Base-by-base conservation (phyloP, 2,329 filamentous ascomycete genomes). In the Neurospora crassa region DNA sequence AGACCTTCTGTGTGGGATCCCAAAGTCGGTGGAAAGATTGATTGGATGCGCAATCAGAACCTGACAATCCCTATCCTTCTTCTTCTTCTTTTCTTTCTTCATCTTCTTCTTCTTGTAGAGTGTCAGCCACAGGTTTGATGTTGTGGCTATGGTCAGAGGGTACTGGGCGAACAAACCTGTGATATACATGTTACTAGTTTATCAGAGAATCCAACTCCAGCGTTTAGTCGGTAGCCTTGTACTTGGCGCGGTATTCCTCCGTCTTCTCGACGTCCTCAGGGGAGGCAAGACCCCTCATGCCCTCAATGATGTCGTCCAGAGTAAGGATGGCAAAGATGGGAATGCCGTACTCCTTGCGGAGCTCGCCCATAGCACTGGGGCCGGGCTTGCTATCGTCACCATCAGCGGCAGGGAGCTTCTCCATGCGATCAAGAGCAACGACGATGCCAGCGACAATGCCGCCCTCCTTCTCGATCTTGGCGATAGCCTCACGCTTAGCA, bases 401-500 rank as follows among this genome's bases (percentile, higher is more conserved):
- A 68, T 86, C 84, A n/a, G 84, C 79, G 2, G 85, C 83, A 7
- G 90, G 91, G 71, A 93, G 87, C 83, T 92, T 94, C 86, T 96
- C 93, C 85, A 91, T 91, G 72, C 95, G 88, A 82, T 97, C 93
- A 75, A 97, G 86, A 3, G 94, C 92, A 41, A 99, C 92, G 24
- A 97, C 88, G 71, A 98, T 94, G 40, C 94, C 95, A 3, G 91
- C 92, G 29, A 98, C 89, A 69, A 87, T 88, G 1, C 95, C 96
- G 2, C 95, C 96, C 79, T 97, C 91, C 76, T 89, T 89, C 77
- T 89, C 87, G 79, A 98, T 97, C 81, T 97, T 96, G 70, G 89
- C 89, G 73, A 98, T 94, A 16, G 95, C 93, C 81, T 98, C 94
- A 72, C 94, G 87, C 83, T 97, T 94, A 53, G 96, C 96, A 1